Evolutionary conservation across 352 stramenopile species (phyloP), one percentile per base, ranked within the genome.

Genomic region (Pythium phragmitis): DNA sequence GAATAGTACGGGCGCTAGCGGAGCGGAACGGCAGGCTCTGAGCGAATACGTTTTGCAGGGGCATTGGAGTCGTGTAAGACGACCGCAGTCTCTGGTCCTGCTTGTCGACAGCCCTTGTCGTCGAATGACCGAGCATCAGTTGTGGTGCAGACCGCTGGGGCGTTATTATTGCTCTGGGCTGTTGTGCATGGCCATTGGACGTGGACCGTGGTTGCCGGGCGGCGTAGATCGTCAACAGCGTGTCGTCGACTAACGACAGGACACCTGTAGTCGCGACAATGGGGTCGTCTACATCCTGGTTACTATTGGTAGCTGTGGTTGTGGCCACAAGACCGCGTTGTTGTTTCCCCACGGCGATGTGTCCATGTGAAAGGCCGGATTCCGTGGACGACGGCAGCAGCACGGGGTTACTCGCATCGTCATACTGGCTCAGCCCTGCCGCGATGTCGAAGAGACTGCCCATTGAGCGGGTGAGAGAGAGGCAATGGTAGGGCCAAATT

Each of bases 401-500:
- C 54, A n/a, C 13, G 5, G 33, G 28, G 12, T 69, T 28, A 21
- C 26, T 0, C 37, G 34, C 19, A 12, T 36, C 17, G 17, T 33
- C 49, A 54, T 81, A 87, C 26, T 86, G 74, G n/a, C 58, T 79
- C 60, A 88, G 62, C 7, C 63, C 74, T 7, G 75, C 77, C 30
- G 79, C 77, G n/a, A 85, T 56, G 51, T 89, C 80, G 45, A 89
- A 89, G 23, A 89, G 68, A 73, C 77, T 89, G 52, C 66, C 33
- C 76, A 85, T 85, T 6, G 49, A 21, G 49, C 7, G 13, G 30
- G 1, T 7, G 39, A 16, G 39, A 17, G 13, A 50, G 43, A 33
- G 19, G 7, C 28, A 26, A 46, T 14, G 14, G 21, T 12, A 46
- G 14, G 26, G 26, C 26, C 26, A 30, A 30, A 30, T 5, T 30